phyloP scores from a whole-genome alignment of 179 eudicot genomes.

The Silene coronaria region DNA sequence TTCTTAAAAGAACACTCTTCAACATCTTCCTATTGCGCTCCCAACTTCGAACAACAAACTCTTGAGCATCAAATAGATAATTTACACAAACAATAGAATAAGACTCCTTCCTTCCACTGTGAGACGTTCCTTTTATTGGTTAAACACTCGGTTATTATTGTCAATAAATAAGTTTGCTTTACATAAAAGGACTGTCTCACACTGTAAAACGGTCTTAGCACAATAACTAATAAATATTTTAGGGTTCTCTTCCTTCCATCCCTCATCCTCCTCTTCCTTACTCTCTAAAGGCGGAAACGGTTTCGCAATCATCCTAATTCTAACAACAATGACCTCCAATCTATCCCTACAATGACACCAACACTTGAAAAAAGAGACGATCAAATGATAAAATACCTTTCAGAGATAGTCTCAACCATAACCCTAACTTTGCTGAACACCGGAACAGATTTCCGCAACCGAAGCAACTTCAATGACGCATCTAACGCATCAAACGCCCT shows the following conservation, averaged over 20 bases:
- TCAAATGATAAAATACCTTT: constrained; percentile 35
- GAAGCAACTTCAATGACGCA: constrained; percentile 59
- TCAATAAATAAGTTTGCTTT: no score
- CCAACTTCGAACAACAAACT: neutral
- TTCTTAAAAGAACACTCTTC: neutral
- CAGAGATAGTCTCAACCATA: constrained; percentile 53
- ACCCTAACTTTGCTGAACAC: constrained; percentile 50
- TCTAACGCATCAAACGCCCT: constrained; percentile 59
- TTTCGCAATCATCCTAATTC: neutral
- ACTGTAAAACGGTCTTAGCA: no score
- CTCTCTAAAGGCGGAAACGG: neutral
- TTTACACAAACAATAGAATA: no score
- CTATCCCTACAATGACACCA: neutral
- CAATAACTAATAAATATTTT: no score
- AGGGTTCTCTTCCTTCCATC: no score
- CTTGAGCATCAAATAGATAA: no score
- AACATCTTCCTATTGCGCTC: neutral
- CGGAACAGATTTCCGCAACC: constrained; percentile 46
- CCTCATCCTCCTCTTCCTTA: neutral
- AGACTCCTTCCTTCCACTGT: no score
- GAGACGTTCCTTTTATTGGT: no score
- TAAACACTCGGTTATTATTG: no score
- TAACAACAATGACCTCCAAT: neutral
- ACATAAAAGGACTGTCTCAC: no score
- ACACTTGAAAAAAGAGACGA: neutral